phyloP scores from a whole-genome alignment of 371 early-diverging fungal genomes.

The Mortierella sp. region DNA sequence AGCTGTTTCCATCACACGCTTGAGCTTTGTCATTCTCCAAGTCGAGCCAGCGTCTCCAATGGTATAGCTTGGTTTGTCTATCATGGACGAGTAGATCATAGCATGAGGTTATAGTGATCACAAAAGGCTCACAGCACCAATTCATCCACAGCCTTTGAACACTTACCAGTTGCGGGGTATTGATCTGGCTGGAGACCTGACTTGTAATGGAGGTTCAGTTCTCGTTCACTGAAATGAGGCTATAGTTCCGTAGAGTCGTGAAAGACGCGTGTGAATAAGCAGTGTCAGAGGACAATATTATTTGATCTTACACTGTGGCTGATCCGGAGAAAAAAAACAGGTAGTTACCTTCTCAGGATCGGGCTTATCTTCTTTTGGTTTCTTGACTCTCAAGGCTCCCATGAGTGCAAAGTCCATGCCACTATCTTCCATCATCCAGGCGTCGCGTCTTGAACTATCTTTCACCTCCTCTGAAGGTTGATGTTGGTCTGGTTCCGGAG shows the following conservation, averaged over 20 bases:
- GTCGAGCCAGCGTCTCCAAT: constrained; percentile 81
- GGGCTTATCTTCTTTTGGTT: constrained; percentile 41
- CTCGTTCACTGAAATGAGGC: constrained; percentile 62
- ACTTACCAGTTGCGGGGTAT: constrained; percentile 56
- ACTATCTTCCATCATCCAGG: constrained; percentile 50
- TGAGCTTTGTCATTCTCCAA: constrained; percentile 88
- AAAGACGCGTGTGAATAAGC: no score
- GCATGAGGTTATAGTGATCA: no score
- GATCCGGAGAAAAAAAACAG: neutral
- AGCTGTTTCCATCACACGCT: constrained; percentile 75
- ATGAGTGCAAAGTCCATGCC: constrained; percentile 49
- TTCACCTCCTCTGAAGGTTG: neutral
- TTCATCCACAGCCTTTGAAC: neutral
- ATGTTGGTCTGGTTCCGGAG: neutral
- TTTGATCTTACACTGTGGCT: no score
- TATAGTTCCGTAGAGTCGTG: no score
- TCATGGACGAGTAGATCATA: no score
- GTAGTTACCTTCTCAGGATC: constrained; percentile 42
- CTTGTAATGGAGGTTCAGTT: constrained; percentile 62
- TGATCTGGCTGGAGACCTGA: constrained; percentile 60
- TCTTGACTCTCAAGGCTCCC: constrained; percentile 42
- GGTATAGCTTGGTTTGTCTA: constrained; percentile 51
- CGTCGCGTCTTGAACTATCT: constrained; percentile 24
- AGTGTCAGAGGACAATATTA: no score
- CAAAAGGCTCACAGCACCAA: no score